Base-by-base conservation (phyloP, 805 yeast species). In the Yamadazyma sp. region DNA sequence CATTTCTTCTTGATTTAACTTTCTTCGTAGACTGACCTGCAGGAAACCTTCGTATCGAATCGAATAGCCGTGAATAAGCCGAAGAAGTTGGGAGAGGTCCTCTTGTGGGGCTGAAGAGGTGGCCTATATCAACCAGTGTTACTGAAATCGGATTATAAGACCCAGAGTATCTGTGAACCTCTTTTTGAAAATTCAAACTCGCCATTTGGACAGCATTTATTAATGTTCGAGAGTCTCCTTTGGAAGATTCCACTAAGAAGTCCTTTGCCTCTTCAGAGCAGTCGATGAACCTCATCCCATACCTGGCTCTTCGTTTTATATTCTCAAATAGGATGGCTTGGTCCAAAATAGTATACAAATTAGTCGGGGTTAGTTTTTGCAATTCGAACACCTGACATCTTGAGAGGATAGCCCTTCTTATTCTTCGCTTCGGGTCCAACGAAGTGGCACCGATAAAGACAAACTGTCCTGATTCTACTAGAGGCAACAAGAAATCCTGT, bases 401-500 rank as follows among this genome's bases (percentile, higher is more conserved):
- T 5, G 96, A 86, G 18, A 88, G 57, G 22, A 93, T 64, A 0
- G 98, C 97, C 38, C 83, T 77, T 43, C 89, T 80, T 28, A 93
- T 62, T 50, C 87, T 82, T 50, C 84, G 82, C 32, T 84, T 79
- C 3, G 97, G 96, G 53, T 89, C 88, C 50, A 88, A 95, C 0
- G 98, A 90, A 0, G 99, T 93, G n/a, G 98, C 97, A 4, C 99
- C 99, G 35, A 91, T 79, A 28, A 93, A 70, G 1, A 80, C 78
- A 29, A 90, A 78, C 37, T 78, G 78, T 2, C 98, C 98, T 19
- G 76, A 67, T 56, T 93, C 99, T 1, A 91, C 82, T 44, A 78
- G 80, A 0, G 95, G 93, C 26, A 93, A 64, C 32, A 95, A 75
- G 32, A 81, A 74, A 58, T 93, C 98, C 57, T 93, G 99, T 53